Conservation (phyloP, 176 grass and related monocot species). For the Dactylis glomerata region DNA sequence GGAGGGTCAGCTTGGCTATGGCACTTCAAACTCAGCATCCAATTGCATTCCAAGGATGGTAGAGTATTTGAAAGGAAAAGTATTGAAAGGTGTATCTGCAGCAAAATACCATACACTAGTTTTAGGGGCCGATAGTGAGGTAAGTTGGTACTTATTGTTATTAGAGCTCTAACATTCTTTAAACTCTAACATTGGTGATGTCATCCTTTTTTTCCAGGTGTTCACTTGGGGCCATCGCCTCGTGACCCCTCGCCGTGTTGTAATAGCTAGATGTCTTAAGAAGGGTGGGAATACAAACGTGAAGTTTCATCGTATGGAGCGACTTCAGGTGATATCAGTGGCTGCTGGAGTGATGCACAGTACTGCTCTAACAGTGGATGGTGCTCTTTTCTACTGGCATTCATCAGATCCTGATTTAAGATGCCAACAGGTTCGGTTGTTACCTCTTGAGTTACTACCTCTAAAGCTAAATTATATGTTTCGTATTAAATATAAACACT, state of each 20-base stretch:
- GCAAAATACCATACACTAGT: constrained; percentile 95
- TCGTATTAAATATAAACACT: constrained; percentile 1
- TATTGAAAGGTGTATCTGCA: constrained; percentile 69
- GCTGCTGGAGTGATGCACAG: constrained; percentile 82
- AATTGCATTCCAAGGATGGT: constrained; percentile 96
- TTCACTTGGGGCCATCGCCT: constrained; percentile 97
- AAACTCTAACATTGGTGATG: too few relatives aligned
- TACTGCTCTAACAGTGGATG: constrained; percentile 82
- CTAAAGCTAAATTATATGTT: constrained; percentile 17
- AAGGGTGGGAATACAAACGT: constrained; percentile 87
- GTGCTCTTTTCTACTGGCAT: constrained; percentile 90
- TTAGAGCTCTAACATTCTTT: constrained; percentile 15
- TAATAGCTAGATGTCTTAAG: constrained; percentile 79
- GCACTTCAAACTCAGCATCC: constrained; percentile 96
- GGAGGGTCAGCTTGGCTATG: constrained; percentile 98
- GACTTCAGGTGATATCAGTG: constrained; percentile 82
- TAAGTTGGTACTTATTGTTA: constrained; percentile 26
- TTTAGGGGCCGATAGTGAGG: constrained; percentile 83
- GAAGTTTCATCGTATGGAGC: constrained; percentile 87
- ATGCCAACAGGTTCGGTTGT: constrained; percentile 81
- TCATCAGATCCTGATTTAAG: constrained; percentile 95
- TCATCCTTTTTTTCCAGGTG: constrained; percentile 49
- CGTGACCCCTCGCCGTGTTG: constrained; percentile 83
- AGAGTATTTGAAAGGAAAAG: constrained; percentile 94
- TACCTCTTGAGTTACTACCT: constrained; percentile 24